phyloP scores from a whole-genome alignment of 2,329 filamentous ascomycete genomes.

The Arthrobotrys sinensis region DNA sequence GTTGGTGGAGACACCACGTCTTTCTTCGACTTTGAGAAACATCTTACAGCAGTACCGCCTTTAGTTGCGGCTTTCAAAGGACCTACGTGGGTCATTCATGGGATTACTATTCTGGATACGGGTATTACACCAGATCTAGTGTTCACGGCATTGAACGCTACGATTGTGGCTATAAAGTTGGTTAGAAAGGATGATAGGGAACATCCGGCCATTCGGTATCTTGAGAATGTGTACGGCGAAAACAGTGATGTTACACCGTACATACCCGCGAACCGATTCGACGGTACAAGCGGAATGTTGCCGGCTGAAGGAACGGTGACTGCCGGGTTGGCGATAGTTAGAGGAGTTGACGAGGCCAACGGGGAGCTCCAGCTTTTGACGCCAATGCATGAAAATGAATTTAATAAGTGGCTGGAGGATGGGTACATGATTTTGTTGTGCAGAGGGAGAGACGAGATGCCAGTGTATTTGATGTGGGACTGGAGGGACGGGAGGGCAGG shows the following conservation, averaged over 20 bases:
- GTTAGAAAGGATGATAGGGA: slow-evolving; percentile 71
- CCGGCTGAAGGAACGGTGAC: slow-evolving; percentile 72
- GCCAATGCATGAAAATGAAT: slow-evolving; percentile 69
- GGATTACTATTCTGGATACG: slow-evolving; percentile 78
- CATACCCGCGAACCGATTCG: slow-evolving; percentile 64
- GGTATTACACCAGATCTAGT: slow-evolving; percentile 74
- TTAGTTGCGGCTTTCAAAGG: slow-evolving; percentile 76
- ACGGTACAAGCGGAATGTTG: slow-evolving; percentile 76
- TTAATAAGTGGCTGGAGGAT: slow-evolving; percentile 68
- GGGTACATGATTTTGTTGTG: slow-evolving; percentile 75
- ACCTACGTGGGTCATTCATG: slow-evolving; percentile 72
- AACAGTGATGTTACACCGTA: slow-evolving; percentile 61
- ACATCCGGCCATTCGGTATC: slow-evolving; percentile 37
- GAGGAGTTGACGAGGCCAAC: slow-evolving; percentile 75
- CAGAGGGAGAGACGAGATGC: slow-evolving; percentile 78
- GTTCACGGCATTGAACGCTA: slow-evolving; percentile 78
- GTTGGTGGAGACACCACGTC: slow-evolving; percentile 27
- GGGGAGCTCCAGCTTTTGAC: slow-evolving; percentile 77
- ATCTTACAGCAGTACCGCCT: slow-evolving; percentile 74
- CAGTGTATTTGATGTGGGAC: slow-evolving; percentile 73
- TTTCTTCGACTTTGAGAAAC: slow-evolving; percentile 67
- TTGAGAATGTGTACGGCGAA: slow-evolving; percentile 59
- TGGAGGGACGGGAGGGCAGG: slow-evolving; percentile 46
- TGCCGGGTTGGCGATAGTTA: slow-evolving; percentile 78
- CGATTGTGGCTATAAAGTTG: slow-evolving; percentile 77